Evolutionary conservation across 2,329 filamentous ascomycete species (phyloP).

Genomic region (Colletotrichum sansevieriae): DNA sequence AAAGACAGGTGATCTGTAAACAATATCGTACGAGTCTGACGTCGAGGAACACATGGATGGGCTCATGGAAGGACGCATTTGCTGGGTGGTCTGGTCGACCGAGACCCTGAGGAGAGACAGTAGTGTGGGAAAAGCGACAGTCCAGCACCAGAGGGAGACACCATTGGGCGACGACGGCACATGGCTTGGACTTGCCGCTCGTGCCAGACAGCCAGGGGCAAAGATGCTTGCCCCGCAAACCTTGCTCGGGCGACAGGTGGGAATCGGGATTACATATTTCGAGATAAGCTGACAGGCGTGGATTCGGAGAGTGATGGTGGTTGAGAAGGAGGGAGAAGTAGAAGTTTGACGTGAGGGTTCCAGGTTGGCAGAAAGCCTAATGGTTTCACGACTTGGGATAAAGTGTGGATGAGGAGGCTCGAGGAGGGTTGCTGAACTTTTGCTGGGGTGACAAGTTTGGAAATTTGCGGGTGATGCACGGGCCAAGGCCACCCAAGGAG

Average conservation of each 20-base stretch:
- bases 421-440: no score
- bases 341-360: constrained; percentile 27
- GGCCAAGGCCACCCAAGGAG: constrained; percentile 26
- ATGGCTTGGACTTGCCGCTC: constrained; percentile 26
- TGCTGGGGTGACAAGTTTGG: constrained; percentile 36
- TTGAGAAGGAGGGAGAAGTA: neutral
- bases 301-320: constrained; percentile 5
- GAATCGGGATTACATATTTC: no score
- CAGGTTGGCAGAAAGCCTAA: constrained; percentile 3
- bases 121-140: constrained; percentile 13
- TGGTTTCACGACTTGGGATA: constrained; percentile 37
- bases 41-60: constrained; percentile 35
- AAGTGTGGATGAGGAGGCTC: constrained; percentile 25
- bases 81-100: constrained; percentile 33
- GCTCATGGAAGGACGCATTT: constrained; percentile 35
- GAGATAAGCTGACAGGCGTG: constrained; percentile 29
- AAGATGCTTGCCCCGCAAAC: constrained; percentile 19
- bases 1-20: constrained; percentile 43
- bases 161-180: constrained; percentile 25
- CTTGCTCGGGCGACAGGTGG: constrained; percentile 33
- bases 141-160: neutral
- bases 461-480: constrained; percentile 37
- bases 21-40: constrained; percentile 42
- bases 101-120: constrained; percentile 28
- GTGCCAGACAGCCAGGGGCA: constrained; percentile 20